phyloP scores from a whole-genome alignment of 176 grass and related monocot genomes.

The Thinopyrum elongatum region DNA sequence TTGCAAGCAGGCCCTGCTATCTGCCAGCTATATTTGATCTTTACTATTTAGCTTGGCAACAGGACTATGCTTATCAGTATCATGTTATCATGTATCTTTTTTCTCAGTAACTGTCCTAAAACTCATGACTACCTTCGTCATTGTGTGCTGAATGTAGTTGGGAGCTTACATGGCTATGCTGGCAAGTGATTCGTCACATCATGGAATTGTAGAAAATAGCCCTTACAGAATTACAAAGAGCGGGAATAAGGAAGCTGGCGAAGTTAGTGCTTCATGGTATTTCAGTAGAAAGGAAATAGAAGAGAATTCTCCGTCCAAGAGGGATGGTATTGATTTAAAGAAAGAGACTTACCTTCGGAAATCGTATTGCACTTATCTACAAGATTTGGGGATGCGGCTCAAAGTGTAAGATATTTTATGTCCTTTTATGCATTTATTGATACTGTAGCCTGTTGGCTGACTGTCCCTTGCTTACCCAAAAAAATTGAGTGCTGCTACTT shows the following conservation, averaged over 20 bases:
- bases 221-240: constrained; percentile 35
- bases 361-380: constrained; percentile 84
- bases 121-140: constrained; percentile 21
- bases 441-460: neutral
- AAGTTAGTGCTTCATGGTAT: constrained; percentile 84
- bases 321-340: constrained; percentile 87
- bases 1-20: neutral
- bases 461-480: neutral
- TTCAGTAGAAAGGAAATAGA: constrained; percentile 87
- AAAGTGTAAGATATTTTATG: constrained; percentile 87
- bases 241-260: constrained; percentile 37
- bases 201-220: constrained; percentile 54
- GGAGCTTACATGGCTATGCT: constrained; percentile 46
- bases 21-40: neutral
- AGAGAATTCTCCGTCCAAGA: constrained; percentile 86
- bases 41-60: neutral
- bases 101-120: neutral
- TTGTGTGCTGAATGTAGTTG: constrained; percentile 7
- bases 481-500: neutral
- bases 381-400: constrained; percentile 91
- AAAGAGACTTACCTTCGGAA: constrained; percentile 76
- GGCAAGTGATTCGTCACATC: constrained; percentile 41
- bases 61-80: neutral
- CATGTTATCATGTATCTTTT: neutral
- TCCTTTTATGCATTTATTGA: constrained; percentile 10